Evolutionary conservation across 1,284 basidiomycete species (phyloP).

Genomic region (Bondarzewia mesenterica): DNA sequence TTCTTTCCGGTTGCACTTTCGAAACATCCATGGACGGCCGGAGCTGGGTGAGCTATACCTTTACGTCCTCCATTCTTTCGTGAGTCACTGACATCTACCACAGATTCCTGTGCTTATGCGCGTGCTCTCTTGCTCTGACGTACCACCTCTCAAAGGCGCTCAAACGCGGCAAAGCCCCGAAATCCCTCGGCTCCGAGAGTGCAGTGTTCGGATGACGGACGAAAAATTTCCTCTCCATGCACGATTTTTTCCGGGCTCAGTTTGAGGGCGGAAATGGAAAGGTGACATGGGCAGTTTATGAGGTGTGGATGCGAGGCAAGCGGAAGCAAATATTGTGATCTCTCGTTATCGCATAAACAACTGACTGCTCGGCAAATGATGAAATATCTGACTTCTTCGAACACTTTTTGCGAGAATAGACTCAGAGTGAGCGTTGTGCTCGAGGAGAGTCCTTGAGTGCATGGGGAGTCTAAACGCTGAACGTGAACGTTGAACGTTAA

Average conservation of each 20-base stretch:
- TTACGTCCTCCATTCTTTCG: not conserved
- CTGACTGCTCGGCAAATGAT: too few relatives aligned
- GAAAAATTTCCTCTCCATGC: constrained; percentile 10
- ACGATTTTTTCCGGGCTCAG: constrained; percentile 28
- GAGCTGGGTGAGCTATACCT: constrained; percentile 32
- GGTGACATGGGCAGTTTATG: constrained; percentile 36
- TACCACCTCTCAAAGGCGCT: not conserved
- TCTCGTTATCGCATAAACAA: too few relatives aligned
- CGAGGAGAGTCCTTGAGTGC: too few relatives aligned
- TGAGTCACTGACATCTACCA: not conserved
- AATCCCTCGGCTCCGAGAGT: constrained; percentile 22
- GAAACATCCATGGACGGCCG: constrained; percentile 31
- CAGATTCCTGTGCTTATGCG: not conserved
- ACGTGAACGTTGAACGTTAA: too few relatives aligned
- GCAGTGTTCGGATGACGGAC: constrained; percentile 20
- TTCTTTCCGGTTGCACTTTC: constrained; percentile 27
- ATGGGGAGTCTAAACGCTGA: too few relatives aligned
- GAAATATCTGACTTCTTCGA: too few relatives aligned
- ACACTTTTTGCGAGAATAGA: too few relatives aligned
- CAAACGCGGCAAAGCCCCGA: not conserved
- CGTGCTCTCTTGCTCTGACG: not conserved
- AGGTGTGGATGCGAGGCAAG: constrained; percentile 34
- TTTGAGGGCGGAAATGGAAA: constrained; percentile 21
- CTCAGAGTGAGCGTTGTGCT: too few relatives aligned
- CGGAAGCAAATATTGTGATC: not conserved